These are phyloP conservation scores for Cydonia oblonga DNA, from an alignment of 331 rosid species.

Conservation along the genomic window DNA sequence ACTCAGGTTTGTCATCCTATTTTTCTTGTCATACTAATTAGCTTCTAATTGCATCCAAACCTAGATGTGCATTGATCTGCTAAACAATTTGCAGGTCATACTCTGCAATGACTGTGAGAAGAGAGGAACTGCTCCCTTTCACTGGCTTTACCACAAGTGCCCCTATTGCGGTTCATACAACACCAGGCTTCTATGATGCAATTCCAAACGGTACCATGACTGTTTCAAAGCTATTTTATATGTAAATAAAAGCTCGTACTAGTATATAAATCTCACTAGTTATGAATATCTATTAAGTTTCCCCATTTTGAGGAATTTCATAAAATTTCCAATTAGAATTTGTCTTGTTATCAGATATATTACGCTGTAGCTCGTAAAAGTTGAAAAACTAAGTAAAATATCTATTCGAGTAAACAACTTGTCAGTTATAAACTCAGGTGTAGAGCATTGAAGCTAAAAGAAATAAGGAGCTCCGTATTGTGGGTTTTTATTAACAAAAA, in stretches of 20 bases:
- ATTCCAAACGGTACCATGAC: background rate
- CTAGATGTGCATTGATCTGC: slow-evolving; percentile 2
- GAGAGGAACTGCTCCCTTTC: slow-evolving; percentile 72
- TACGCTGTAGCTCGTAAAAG: background rate
- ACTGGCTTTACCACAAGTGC: slow-evolving; percentile 86
- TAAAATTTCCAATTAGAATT: background rate
- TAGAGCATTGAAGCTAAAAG: background rate
- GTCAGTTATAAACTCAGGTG: background rate
- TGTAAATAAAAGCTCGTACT: slow-evolving; percentile 14
- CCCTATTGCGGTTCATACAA: slow-evolving; percentile 33
- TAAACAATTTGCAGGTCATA: slow-evolving; percentile 49
- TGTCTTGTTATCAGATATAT: background rate
- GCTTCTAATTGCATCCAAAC: background rate
- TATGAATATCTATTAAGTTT: background rate
- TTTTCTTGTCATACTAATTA: background rate
- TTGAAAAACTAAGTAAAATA: background rate
- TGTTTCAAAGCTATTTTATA: no score
- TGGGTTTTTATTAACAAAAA: background rate
- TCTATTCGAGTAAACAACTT: background rate
- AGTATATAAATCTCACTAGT: slow-evolving; percentile 3
- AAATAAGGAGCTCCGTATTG: background rate
- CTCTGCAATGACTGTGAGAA: slow-evolving; percentile 89
- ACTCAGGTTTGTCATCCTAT: slow-evolving; percentile 49
- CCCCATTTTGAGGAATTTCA: background rate
- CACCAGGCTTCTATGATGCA: slow-evolving; percentile 43